Evolutionary conservation across 257 asterid genomes (phyloP).

Genomic region (Asclepias syriaca): DNA sequence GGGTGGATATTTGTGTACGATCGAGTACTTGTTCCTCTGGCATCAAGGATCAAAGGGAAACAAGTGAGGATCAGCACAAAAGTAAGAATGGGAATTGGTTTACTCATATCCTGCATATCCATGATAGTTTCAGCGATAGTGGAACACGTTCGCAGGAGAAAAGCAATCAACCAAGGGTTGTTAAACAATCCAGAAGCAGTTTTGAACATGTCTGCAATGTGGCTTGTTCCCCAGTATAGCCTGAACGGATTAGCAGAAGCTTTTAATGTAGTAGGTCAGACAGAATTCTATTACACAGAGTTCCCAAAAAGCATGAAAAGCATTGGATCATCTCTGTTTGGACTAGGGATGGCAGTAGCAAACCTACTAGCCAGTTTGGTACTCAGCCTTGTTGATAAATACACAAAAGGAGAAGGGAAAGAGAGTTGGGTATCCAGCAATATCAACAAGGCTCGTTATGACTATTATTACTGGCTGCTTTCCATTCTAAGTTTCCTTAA

Average conservation of each 20-base stretch:
- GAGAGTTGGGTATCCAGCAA: conserved; percentile 59
- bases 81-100: conserved; percentile 59
- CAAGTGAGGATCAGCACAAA: conserved; percentile 37
- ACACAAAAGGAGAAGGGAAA: conserved; percentile 31
- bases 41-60: conserved; percentile 43
- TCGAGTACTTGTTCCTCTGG: conserved; percentile 47
- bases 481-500: conserved; percentile 33
- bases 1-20: conserved; percentile 54
- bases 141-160: conserved; percentile 40
- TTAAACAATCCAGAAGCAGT: conserved; percentile 31
- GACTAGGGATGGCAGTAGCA: conserved; percentile 49
- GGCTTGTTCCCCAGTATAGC: conserved; percentile 61
- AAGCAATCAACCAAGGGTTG: conserved; percentile 41
- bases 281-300: conserved; percentile 58
- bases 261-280: conserved; percentile 50
- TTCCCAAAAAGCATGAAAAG: conserved; percentile 62
- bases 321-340: conserved; percentile 45
- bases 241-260: conserved; percentile 62
- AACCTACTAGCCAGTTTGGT: conserved; percentile 49
- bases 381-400: conserved; percentile 36
- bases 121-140: conserved; percentile 47
- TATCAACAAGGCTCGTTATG: conserved; percentile 52
- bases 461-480: conserved; percentile 57
- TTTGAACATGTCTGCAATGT: conserved; percentile 55
- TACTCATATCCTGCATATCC: conserved; percentile 36